Percentiles rank a stretch among this genome's conserved stretches.
Evolutionary conservation across 108 stramenopile genomes (phyloP).

Genomic region (Seminavis robusta): DNA sequence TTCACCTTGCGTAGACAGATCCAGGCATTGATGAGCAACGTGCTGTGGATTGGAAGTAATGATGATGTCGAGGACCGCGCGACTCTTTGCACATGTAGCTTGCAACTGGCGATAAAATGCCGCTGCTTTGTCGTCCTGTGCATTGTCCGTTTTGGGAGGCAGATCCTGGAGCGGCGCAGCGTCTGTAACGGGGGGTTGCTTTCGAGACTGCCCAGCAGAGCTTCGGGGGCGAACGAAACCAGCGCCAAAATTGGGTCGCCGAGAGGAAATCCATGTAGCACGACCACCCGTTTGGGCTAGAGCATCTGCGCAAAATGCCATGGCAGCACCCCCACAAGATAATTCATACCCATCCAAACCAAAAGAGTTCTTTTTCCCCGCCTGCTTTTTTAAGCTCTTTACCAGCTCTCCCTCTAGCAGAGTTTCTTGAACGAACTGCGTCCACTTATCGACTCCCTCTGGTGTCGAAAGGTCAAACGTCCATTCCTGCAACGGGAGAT

Average conservation of each 20-base stretch:
- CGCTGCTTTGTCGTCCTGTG: constrained; percentile 28
- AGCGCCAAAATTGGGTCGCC: constrained; percentile 73
- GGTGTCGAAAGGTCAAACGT: constrained; percentile 41
- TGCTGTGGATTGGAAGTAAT: constrained; percentile 45
- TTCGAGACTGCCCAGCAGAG: not conserved
- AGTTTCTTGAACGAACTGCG: not conserved
- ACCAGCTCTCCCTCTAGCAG: constrained; percentile 6
- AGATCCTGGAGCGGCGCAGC: constrained; percentile 28
- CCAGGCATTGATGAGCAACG: constrained; percentile 47
- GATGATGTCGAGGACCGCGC: constrained; percentile 68
- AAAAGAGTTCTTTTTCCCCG: constrained; percentile 6
- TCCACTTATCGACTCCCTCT: constrained; percentile 23
- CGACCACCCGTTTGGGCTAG: constrained; percentile 70
- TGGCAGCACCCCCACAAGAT: constrained; percentile 73
- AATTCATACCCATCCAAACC: constrained; percentile 21
- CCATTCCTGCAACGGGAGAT: constrained; percentile 55
- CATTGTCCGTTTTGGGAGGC: not conserved
- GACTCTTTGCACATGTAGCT: constrained; percentile 36
- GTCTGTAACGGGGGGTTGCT: not conserved
- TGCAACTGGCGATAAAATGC: constrained; percentile 56
- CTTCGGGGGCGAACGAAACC: constrained; percentile 61
- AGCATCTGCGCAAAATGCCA: constrained; percentile 65
- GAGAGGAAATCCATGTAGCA: constrained; percentile 57
- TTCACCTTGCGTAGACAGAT: constrained; percentile 70
- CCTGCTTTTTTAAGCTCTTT: not conserved